phyloP scores from a whole-genome alignment of 805 yeast genomes.

The Suhomyces xylopsoci region DNA sequence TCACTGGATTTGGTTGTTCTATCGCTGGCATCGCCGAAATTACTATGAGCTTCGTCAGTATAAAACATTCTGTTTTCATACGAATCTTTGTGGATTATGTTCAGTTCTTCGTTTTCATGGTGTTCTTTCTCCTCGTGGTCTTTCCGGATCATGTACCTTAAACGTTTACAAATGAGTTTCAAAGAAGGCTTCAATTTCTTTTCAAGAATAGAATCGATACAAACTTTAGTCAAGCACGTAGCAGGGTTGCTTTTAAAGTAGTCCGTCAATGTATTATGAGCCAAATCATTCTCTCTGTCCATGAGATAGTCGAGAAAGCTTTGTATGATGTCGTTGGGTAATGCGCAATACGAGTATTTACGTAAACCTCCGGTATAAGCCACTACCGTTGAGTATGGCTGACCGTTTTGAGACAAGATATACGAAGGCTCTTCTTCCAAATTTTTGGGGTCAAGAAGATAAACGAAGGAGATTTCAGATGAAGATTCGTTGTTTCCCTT shows the following conservation, averaged over 20 bases:
- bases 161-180: slow-evolving; percentile 26
- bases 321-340: slow-evolving; percentile 30
- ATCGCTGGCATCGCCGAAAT: background rate
- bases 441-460: slow-evolving; percentile 16
- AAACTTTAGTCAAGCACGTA: slow-evolving; percentile 22
- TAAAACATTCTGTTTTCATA: slow-evolving; percentile 9
- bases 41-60: slow-evolving; percentile 3
- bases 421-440: slow-evolving; percentile 26
- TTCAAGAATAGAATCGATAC: slow-evolving; percentile 28
- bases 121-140: slow-evolving; percentile 13
- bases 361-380: slow-evolving; percentile 41
- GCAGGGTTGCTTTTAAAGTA: slow-evolving; percentile 14
- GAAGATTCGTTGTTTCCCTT: slow-evolving; percentile 15
- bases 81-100: slow-evolving; percentile 1
- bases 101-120: background rate
- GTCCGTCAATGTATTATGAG: slow-evolving; percentile 10
- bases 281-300: slow-evolving; percentile 9
- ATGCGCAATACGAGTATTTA: slow-evolving; percentile 35
- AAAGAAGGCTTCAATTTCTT: slow-evolving; percentile 27
- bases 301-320: slow-evolving; percentile 20
- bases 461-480: slow-evolving; percentile 19
- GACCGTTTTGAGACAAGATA: slow-evolving; percentile 26
- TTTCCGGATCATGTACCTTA: slow-evolving; percentile 30
- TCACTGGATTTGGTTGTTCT: slow-evolving; percentile 7
- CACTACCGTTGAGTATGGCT: slow-evolving; percentile 28